Evolutionary conservation across 371 early-diverging fungal species (phyloP).

Genomic region (Apophysomyces ossiformis): DNA sequence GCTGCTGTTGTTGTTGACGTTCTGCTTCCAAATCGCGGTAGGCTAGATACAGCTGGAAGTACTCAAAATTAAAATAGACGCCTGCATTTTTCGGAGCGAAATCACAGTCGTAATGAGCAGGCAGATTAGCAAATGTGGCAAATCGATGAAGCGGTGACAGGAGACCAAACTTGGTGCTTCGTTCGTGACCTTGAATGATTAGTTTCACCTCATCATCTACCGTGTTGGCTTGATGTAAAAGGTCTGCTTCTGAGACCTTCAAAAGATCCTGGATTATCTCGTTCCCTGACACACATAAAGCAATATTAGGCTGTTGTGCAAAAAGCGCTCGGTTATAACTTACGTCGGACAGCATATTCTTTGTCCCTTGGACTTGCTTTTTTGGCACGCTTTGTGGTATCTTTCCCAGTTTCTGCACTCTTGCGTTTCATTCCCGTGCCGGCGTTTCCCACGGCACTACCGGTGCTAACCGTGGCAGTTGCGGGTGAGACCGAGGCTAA

Average conservation of each 20-base stretch:
- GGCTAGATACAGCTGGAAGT: constrained; percentile 50
- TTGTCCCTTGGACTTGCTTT: constrained; percentile 50
- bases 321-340: constrained; percentile 2
- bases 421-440: constrained; percentile 22
- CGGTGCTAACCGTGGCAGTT: constrained; percentile 9
- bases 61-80: constrained; percentile 55
- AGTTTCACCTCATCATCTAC: constrained; percentile 46
- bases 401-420: constrained; percentile 14
- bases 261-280: constrained; percentile 50
- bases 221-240: constrained; percentile 49
- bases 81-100: constrained; percentile 58
- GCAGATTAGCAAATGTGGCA: constrained; percentile 49
- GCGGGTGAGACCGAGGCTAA: constrained; percentile 39
- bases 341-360: constrained; percentile 49
- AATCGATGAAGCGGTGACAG: constrained; percentile 48
- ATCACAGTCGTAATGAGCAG: constrained; percentile 55
- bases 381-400: constrained; percentile 34
- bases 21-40: constrained; percentile 50
- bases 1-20: constrained; percentile 33
- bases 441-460: constrained; percentile 18
- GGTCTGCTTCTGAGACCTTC: constrained; percentile 47
- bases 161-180: constrained; percentile 38
- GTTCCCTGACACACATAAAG: constrained; percentile 27
- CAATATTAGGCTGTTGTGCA: neutral
- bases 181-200: constrained; percentile 46